A percentile compares a stretch with the other conserved stretches of the same genome.
Conservation (phyloP, 2,329 filamentous ascomycete genomes). For the Pseudogymnoascus sp. region DNA sequence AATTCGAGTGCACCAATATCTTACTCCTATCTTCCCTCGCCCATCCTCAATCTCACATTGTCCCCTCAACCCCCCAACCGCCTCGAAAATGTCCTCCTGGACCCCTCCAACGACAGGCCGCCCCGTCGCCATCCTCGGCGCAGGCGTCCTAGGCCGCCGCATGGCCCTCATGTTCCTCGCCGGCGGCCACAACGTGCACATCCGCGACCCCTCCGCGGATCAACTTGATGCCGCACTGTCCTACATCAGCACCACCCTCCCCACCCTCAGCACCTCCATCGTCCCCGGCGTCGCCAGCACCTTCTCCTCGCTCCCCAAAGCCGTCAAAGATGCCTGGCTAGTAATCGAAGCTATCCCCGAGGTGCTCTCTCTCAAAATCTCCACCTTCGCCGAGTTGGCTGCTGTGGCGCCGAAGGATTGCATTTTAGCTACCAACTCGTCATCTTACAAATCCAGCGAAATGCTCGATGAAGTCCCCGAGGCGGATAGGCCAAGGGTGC, state of each 20-base stretch:
- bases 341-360: constrained; percentile 36
- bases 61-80: not conserved
- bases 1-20: not conserved
- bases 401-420: constrained; percentile 27
- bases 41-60: not conserved
- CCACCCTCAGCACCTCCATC: constrained; percentile 9
- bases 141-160: constrained; percentile 35
- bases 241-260: constrained; percentile 33
- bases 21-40: not conserved
- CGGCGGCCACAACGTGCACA: constrained; percentile 34
- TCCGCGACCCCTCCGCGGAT: constrained; percentile 34
- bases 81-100: constrained; percentile 7
- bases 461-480: constrained; percentile 31
- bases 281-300: constrained; percentile 9
- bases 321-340: constrained; percentile 27
- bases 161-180: constrained; percentile 34
- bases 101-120: constrained; percentile 19
- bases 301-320: constrained; percentile 17
- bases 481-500: constrained; percentile 28
- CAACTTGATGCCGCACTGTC: constrained; percentile 30
- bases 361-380: constrained; percentile 32
- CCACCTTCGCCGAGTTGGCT: constrained; percentile 33
- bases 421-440: constrained; percentile 39
- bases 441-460: constrained; percentile 36
- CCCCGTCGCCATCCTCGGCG: constrained; percentile 33